Percentiles rank a stretch among this genome's conserved stretches.
Conservation (phyloP, 75 land plant species). For the Chamaecyparis obtusa region DNA sequence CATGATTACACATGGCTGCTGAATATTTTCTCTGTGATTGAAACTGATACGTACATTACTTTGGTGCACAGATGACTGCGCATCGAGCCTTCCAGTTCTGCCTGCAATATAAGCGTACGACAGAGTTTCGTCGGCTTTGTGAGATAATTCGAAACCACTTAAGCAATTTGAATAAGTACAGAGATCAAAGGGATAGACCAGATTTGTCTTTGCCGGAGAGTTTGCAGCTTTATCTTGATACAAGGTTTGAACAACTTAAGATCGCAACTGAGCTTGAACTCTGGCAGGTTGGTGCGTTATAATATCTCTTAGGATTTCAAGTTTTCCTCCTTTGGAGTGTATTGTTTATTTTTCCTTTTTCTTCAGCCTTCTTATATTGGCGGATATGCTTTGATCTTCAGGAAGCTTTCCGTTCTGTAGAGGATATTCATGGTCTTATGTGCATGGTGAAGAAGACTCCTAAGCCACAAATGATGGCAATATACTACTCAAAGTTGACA, state of each 20-base stretch:
- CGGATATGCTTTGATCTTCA: slow-evolving; percentile 25
- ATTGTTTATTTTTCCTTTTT: neutral
- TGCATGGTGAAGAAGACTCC: slow-evolving; percentile 90
- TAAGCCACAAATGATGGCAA: slow-evolving; percentile 86
- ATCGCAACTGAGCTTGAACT: slow-evolving; percentile 91
- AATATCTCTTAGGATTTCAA: neutral
- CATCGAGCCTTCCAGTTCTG: slow-evolving; percentile 95
- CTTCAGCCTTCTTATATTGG: neutral
- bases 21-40: neutral
- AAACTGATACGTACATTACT: neutral
- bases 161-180: slow-evolving; percentile 80
- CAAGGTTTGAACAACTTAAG: slow-evolving; percentile 92
- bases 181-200: slow-evolving; percentile 93
- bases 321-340: neutral
- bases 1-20: neutral
- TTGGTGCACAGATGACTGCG: slow-evolving; percentile 78
- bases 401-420: slow-evolving; percentile 94
- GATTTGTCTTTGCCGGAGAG: slow-evolving; percentile 87
- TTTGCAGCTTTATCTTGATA: slow-evolving; percentile 83
- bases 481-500: slow-evolving; percentile 84
- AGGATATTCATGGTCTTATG: slow-evolving; percentile 98
- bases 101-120: slow-evolving; percentile 88
- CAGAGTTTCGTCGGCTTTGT: slow-evolving; percentile 89
- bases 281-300: slow-evolving; percentile 71
- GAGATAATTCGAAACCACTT: slow-evolving; percentile 91